Percentiles rank a stretch among this genome's conserved stretches.
phyloP scores from a whole-genome alignment of 148 eudicot genomes.

The Bassia scoparia region DNA sequence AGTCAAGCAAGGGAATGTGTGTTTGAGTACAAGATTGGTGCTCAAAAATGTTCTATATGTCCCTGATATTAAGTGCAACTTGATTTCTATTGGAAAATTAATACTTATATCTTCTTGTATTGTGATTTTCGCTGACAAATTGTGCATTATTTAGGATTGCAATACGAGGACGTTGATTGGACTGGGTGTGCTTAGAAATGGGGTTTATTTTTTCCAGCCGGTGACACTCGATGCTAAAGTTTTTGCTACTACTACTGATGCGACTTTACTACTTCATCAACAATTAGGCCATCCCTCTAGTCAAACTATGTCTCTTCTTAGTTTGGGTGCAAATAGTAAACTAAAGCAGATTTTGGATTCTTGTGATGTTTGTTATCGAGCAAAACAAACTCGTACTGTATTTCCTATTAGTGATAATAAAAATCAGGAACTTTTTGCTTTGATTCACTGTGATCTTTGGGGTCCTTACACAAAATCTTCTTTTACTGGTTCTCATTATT shows the following conservation, averaged over 20 bases:
- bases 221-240: background rate
- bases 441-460: background rate
- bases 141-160: background rate
- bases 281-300: background rate
- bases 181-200: background rate
- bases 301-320: background rate
- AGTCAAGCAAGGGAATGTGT: background rate
- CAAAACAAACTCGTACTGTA: no score
- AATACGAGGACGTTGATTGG: background rate
- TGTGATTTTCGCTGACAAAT: background rate
- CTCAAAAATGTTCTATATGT: background rate
- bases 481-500: constrained; percentile 11
- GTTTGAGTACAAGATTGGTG: background rate
- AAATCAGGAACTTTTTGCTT: background rate
- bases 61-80: background rate
- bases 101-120: background rate
- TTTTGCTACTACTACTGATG: background rate
- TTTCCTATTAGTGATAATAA: background rate
- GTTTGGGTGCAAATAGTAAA: no score
- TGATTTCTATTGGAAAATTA: background rate
- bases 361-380: no score
- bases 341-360: no score
- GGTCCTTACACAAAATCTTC: background rate
- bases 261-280: background rate
- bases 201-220: background rate